Evolutionary conservation across 78 protist species (phyloP), one percentile per base, ranked within the genome.

Genomic region (Dictyostelium purpureum): DNA sequence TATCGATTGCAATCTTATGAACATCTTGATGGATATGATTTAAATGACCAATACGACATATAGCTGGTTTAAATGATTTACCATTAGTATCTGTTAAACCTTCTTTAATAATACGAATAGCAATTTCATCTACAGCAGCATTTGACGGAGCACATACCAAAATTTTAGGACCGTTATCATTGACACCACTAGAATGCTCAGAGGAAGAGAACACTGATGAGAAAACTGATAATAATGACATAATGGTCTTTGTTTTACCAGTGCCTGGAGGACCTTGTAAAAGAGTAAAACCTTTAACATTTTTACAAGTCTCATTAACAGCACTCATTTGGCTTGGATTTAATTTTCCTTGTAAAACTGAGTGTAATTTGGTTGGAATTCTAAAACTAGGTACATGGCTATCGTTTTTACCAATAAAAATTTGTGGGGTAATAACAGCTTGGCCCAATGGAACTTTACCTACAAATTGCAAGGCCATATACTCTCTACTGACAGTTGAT

Each of bases 131-230:
- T 2, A 95, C 87, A 2, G 97, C 98, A 7, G 98, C 97, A 49
- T 97, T 97, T 19, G 96, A 88, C 2, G 97, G 97, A 11, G 98
- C 97, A 73, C 97, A 95, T 18, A 97, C 89, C 40, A 97, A 74
- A 21, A 95, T 79, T 37, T 80, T 79, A 7, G 70, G 67, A 31
- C 28, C 77, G 7, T 61, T 19, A n/a, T n/a, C n/a, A n/a, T n/a
- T n/a, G 5, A 35, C 24, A 26, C 42, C 10, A 7, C 61, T 49
- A 11, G 57, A 16, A 11, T 88, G 74, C 6, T 71, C 77, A 31
- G 26, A 35, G 5, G 35, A 26, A 5, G 33, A 21, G 14, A 76
- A 37, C 6, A 57, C 42, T 3, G 57, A 24, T 24, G 91, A 52
- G 12, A 79, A 63, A 1, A 70, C 94, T 5, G 92, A 52, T 24